Evolutionary conservation across 345 rosid species (phyloP), one percentile per base, ranked within the genome.

Genomic region (Eucalyptus marginata): DNA sequence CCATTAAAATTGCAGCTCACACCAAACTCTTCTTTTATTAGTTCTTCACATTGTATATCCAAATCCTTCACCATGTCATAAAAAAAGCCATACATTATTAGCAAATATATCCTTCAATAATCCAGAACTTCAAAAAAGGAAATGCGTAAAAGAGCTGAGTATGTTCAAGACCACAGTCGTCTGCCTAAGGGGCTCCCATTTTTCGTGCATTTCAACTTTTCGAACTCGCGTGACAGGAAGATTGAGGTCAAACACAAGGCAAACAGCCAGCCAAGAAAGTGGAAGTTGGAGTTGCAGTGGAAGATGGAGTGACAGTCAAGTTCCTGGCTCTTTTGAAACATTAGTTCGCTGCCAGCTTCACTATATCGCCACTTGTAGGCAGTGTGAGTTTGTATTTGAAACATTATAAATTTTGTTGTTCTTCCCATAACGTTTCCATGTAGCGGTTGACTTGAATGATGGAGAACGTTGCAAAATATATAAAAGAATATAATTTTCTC

Each of bases 11-110:
- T 95, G 90, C 99, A 96, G 89, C 92, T 92, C 91, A 94, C 98
- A 64, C 90, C 94, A 91, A 97, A 97, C 92, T 95, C 99, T 89
- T 96, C 97, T 64, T 92, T 94, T 52, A 97, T 94, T 68, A 97
- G 92, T 83, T 95, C 98, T 95, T 97, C 98, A 17, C 98, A 96
- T 87, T 94, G 93, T 92, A 91, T 59, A 90, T 96, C 99, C 92
- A 96, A 93, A 91, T 96, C 99, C 99, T 96, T 76, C 79, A 90
- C 89, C 84, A 89, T 90, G 90, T 50, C 54, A 90, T 88, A 80
- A 88, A 33, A 33, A 87, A 10, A 52, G 44, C 52, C 16, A 25
- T 7, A 36, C 20, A 56, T 56, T 29, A 13, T 29, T 49, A 87
- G 56, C 9, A 79, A 71, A 36, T 46, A 56, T 50, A 89, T 86